Evolutionary conservation across 2,329 filamentous ascomycete species (phyloP).

Genomic region (Penicillium sp.): DNA sequence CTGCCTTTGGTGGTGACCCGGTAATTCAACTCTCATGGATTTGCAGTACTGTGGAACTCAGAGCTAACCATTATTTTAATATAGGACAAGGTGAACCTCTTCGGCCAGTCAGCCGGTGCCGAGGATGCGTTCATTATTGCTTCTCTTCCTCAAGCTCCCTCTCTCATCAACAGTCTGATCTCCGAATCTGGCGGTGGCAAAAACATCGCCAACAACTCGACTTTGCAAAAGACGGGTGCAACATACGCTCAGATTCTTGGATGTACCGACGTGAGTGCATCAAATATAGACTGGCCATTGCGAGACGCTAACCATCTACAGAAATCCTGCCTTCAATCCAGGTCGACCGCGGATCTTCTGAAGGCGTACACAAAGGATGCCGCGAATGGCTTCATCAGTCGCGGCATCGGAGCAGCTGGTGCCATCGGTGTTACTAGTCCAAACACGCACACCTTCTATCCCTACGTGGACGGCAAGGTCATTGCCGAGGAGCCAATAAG

Average conservation of each 20-base stretch:
- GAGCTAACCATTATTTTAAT: not conserved
- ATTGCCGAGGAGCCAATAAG: constrained; percentile 19
- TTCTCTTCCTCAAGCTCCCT: constrained; percentile 20
- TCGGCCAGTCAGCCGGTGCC: constrained; percentile 35
- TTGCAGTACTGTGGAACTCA: not conserved
- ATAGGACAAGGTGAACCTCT: constrained; percentile 28
- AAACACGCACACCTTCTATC: constrained; percentile 13
- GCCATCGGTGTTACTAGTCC: not conserved
- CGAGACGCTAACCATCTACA: constrained; percentile 11
- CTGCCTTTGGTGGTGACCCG: constrained; percentile 35
- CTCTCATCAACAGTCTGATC: constrained; percentile 24
- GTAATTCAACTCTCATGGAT: constrained; percentile 12
- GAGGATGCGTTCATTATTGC: constrained; percentile 16
- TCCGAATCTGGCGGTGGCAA: constrained; percentile 23
- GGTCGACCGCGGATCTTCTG: constrained; percentile 12
- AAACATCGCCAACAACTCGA: constrained; percentile 7
- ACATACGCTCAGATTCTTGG: constrained; percentile 4
- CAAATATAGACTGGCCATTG: not conserved
- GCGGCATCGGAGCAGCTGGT: not conserved
- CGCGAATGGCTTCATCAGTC: not conserved
- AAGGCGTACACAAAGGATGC: constrained; percentile 9
- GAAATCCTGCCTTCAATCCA: constrained; percentile 27
- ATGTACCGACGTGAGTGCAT: constrained; percentile 9
- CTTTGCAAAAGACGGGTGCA: constrained; percentile 11
- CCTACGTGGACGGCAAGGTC: constrained; percentile 25